A percentile compares a stretch with the other conserved stretches of the same genome.
Evolutionary conservation across 2,329 filamentous ascomycete species (phyloP).

Genomic region (Cercospora sp.): DNA sequence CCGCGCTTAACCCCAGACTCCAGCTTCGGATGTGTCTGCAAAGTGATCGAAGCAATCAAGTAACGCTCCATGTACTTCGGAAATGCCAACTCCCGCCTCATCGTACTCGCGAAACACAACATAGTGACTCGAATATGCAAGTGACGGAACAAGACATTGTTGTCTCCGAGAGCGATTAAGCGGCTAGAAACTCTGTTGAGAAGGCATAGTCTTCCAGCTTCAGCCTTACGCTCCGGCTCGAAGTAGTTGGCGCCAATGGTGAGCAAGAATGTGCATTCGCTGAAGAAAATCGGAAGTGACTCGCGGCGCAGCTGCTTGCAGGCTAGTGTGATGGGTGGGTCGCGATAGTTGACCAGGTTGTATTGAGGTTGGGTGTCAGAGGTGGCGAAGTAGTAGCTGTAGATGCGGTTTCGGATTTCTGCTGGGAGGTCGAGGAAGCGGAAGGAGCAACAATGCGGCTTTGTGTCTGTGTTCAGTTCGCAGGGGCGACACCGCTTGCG

Average conservation of each 20-base stretch:
- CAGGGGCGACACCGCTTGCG: not conserved
- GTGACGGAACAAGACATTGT: conserved; percentile 10
- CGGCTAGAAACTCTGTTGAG: not conserved
- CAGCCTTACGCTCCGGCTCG: not conserved
- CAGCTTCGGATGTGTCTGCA: conserved; percentile 7
- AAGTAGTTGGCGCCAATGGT: conserved; percentile 12
- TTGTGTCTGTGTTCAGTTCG: not conserved
- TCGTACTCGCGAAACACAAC: not conserved
- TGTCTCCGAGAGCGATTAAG: not conserved
- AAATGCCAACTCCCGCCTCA: not conserved
- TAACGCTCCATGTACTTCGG: not conserved
- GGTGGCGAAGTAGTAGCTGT: conserved; percentile 5
- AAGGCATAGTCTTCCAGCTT: conserved; percentile 6
- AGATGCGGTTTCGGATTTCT: conserved; percentile 36
- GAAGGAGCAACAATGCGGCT: conserved; percentile 3
- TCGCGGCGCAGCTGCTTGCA: conserved; percentile 10
- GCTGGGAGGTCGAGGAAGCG: conserved; percentile 42
- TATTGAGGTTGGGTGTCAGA: not conserved
- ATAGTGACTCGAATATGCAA: conserved; percentile 3
- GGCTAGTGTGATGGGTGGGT: conserved; percentile 13
- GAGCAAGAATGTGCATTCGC: conserved; percentile 12
- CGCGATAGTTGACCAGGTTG: conserved; percentile 4
- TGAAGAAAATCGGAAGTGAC: conserved; percentile 8
- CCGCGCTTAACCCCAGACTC: not conserved
- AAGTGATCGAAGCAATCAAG: not conserved